Percentiles rank a stretch among this genome's conserved stretches.
Evolutionary conservation across 805 yeast species (phyloP).

Genomic region (Saturnispora sekii): DNA sequence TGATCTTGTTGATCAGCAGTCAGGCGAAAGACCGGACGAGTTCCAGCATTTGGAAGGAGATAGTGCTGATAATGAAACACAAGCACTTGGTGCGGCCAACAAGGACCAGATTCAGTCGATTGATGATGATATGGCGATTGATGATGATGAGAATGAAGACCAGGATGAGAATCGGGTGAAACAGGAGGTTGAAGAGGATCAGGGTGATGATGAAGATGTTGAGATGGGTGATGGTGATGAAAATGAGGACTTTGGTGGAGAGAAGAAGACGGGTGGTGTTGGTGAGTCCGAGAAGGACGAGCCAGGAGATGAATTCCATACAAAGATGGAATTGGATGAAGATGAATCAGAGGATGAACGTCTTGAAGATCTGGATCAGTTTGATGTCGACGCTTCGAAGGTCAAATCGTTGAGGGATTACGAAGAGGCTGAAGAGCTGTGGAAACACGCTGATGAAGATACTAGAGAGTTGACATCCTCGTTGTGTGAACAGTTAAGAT

Average conservation of each 20-base stretch:
- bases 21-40: slow-evolving; percentile 71
- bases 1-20: slow-evolving; percentile 39
- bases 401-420: slow-evolving; percentile 17
- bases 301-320: slow-evolving; percentile 37
- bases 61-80: slow-evolving; percentile 69
- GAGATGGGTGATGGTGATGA: slow-evolving; percentile 21
- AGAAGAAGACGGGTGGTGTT: slow-evolving; percentile 14
- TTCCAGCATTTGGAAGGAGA: slow-evolving; percentile 79
- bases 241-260: slow-evolving; percentile 17
- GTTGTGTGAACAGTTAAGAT: slow-evolving; percentile 83
- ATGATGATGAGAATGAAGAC: slow-evolving; percentile 41
- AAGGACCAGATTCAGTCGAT: slow-evolving; percentile 69
- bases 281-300: slow-evolving; percentile 15
- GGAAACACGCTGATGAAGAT: slow-evolving; percentile 77
- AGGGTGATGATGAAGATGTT: slow-evolving; percentile 25
- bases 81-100: slow-evolving; percentile 86
- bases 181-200: slow-evolving; percentile 19
- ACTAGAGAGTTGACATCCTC: slow-evolving; percentile 83
- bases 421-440: slow-evolving; percentile 64
- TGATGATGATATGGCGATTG: slow-evolving; percentile 74
- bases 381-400: slow-evolving; percentile 15
- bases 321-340: slow-evolving; percentile 30
- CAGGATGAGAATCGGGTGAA: slow-evolving; percentile 18
- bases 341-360: slow-evolving; percentile 27
- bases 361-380: slow-evolving; percentile 14